Base-by-base conservation (phyloP, 2,329 filamentous ascomycete genomes). In the Aspergillus niger region DNA sequence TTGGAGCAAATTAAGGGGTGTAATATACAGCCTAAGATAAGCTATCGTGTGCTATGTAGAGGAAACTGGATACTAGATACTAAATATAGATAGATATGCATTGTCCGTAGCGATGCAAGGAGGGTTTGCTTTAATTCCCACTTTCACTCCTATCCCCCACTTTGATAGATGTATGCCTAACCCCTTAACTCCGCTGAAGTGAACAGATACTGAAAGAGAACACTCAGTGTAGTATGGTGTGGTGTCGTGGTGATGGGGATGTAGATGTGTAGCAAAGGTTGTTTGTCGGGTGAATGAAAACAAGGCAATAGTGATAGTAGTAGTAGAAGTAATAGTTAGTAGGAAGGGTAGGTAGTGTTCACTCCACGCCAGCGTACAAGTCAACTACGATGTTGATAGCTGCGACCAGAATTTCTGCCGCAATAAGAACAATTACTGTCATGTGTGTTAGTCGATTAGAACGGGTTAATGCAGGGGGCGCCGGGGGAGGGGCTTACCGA, bases 321-420 rank as follows among this genome's bases (percentile, higher is more conserved):
- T 20, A 20, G 13, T 36, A 7, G n/a, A 3, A n/a, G 32, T 13
- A 36, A 36, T 36, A 5, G 11, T 36, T 36, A 36, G 32, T 36
- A 36, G 32, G 47, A 32, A 20, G 11, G n/a, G n/a, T 15, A 38
- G 28, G 2, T 17, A 43, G 30, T 28, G 48, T 32, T 47, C 78
- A 86, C 65, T 88, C 83, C 44, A 86, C 79, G 57, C 84, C 84
- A 59, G 90, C 92, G 71, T 96, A 96, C 66, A 98, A 74, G 76
- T 98, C 95, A 36, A 98, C 95, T 30, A 97, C 85, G 65, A 99
- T 98, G 76, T 98, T 98, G 69, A 98, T 89, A 17, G 87, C 90
- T 1, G 93, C 93, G 51, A 98, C 92, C 7, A 97, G 80, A 63
- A 98, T 97, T 75, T 99, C 95, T 11, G 93, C 93, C 7, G 93